These are phyloP conservation scores for Aurantiochytrium sp. DNA, from an alignment of 108 stramenopile genomes.

Conservation along the genomic window DNA sequence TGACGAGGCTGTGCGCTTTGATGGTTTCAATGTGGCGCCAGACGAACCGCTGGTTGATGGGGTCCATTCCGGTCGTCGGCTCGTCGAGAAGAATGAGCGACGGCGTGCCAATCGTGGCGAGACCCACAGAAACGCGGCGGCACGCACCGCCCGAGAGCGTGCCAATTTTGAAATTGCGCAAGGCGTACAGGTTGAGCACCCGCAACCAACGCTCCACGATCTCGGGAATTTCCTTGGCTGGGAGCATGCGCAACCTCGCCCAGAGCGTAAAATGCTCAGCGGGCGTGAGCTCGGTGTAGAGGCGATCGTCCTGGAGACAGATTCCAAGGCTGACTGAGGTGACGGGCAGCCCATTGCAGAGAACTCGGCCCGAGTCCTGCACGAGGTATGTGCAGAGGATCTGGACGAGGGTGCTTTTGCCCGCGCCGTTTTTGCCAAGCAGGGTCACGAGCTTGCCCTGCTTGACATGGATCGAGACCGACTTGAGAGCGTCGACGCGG, in stretches of 20 bases:
- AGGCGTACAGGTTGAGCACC: background rate
- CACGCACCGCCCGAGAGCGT: constrained; percentile 47
- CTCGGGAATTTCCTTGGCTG: background rate
- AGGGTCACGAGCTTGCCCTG: background rate
- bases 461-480: background rate
- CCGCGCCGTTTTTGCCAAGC: background rate
- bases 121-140: constrained; percentile 46
- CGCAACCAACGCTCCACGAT: background rate
- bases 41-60: constrained; percentile 53
- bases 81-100: constrained; percentile 59
- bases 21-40: constrained; percentile 43
- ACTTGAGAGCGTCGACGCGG: background rate
- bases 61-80: constrained; percentile 62
- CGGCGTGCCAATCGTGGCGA: constrained; percentile 42
- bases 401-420: background rate
- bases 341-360: background rate
- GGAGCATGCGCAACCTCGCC: background rate
- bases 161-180: background rate
- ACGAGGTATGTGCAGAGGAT: background rate
- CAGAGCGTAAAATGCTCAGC: background rate
- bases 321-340: background rate
- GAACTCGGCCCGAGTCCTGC: background rate
- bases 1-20: constrained; percentile 38
- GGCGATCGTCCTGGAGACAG: background rate
- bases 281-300: background rate